Evolutionary conservation across 106 monocot species (phyloP).

Genomic region (Dendrobium catenatum): DNA sequence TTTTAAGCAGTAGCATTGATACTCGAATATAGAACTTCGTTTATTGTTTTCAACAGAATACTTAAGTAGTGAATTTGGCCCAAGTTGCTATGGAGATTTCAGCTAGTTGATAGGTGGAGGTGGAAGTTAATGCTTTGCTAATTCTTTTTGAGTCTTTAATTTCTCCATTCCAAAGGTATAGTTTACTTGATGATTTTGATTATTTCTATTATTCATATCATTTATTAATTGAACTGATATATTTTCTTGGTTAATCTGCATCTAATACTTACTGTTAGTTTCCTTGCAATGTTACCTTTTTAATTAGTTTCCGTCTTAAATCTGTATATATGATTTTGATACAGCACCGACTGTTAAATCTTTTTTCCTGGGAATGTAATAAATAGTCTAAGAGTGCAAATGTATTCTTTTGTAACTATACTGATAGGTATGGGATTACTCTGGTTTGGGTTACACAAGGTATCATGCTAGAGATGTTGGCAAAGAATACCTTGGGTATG

Average conservation of each 20-base stretch:
- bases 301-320: not conserved
- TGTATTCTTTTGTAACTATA: not conserved
- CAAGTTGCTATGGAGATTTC: not conserved
- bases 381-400: not conserved
- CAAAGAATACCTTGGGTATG: slow-evolving; percentile 88
- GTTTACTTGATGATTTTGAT: not conserved
- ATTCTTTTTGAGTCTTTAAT: not conserved
- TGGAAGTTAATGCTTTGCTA: not conserved
- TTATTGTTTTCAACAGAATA: not conserved
- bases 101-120: not conserved
- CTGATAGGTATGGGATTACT: slow-evolving; percentile 94
- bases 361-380: not conserved
- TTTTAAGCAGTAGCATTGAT: not conserved
- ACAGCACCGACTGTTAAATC: not conserved
- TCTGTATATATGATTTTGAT: not conserved
- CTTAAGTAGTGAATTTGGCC: not conserved
- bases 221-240: not conserved
- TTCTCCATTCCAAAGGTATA: not conserved
- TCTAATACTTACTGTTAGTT: not conserved
- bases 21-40: not conserved
- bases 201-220: not conserved
- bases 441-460: slow-evolving; percentile 86
- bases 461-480: slow-evolving; percentile 92
- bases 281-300: not conserved
- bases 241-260: not conserved